Evolutionary conservation across 2,329 filamentous ascomycete genomes (phyloP), one percentile per base, ranked within the genome.

Genomic region (Zasmidium cellare): DNA sequence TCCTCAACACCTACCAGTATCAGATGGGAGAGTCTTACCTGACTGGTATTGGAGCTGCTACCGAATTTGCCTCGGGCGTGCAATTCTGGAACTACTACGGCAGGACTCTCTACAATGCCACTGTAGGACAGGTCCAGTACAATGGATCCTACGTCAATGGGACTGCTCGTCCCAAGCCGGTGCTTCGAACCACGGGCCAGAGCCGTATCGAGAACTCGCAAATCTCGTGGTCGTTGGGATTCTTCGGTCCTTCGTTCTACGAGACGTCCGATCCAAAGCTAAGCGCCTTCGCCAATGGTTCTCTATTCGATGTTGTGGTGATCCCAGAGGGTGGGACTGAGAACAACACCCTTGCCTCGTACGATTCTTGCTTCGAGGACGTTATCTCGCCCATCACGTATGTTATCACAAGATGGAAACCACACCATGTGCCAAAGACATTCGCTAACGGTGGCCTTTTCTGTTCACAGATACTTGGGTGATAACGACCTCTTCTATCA

Each of bases 1-100:
- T 85, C 64, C 67, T 85, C 51, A 84, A 84, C 63, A 67, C 70
- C 35, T 84, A 83, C 72, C 63, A 72, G 22, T 83, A 84, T 63
- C 64, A 74, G 14, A 63, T 84, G 65, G 71, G 74, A 11, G 70
- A 74, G 19, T 74, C 77, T 19, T 74, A 75, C 18, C 62, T 63
- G 14, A 63, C 60, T 7, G 55, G 55, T 9, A 48, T 60, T 16
- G 60, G 60, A 28, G 57, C 60, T 14, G 7, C 71, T 1, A 81
- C 81, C 2, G 80, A 83, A 62, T 81, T 82, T 57, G 65, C 70
- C 11, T 69, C 77, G 9, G 82, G 82, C 9, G 78, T 80, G 5
- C 69, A 73, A 12, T 84, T 83, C 67, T 84, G 81, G 81, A 78
- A 79, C 63, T 74, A 75, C 41, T 84, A 84, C 59, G 83, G 83